These are phyloP conservation scores for Trypethelium eluteriae DNA, from an alignment of 495 filamentous ascomycete species.

Conservation along the genomic window DNA sequence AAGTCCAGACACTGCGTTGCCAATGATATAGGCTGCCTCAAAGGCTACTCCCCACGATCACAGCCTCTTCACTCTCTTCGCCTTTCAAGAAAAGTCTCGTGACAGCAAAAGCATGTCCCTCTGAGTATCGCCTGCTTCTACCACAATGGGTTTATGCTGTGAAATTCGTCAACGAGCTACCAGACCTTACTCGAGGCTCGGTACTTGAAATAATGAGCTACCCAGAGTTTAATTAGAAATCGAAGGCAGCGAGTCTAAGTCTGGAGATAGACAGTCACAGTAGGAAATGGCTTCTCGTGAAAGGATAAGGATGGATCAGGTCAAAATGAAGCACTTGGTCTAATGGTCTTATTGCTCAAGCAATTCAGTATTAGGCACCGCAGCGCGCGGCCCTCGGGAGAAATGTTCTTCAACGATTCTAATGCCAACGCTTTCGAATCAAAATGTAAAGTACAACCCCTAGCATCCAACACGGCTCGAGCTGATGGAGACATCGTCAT, in stretches of 20 bases:
- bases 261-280: not conserved
- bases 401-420: not conserved
- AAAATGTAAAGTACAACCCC: not conserved
- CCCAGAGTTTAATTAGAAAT: not conserved
- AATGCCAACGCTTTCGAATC: not conserved
- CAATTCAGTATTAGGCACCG: not conserved
- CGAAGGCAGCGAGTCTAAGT: conserved; percentile 2
- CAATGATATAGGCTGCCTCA: no score
- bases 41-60: no score
- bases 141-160: conserved; percentile 28
- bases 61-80: no score
- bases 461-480: conserved; percentile 44
- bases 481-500: conserved; percentile 46
- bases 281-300: not conserved
- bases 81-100: no score
- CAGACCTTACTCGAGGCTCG: not conserved
- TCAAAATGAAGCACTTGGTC: conserved; percentile 7
- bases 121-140: not conserved
- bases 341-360: not conserved
- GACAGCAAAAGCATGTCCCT: not conserved
- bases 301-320: not conserved
- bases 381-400: not conserved
- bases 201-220: not conserved
- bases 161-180: not conserved
- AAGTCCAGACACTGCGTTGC: no score